A percentile compares a stretch with the other conserved stretches of the same genome.
Evolutionary conservation across 1,284 basidiomycete species (phyloP).

Genomic region (Leccinum angustisporum): DNA sequence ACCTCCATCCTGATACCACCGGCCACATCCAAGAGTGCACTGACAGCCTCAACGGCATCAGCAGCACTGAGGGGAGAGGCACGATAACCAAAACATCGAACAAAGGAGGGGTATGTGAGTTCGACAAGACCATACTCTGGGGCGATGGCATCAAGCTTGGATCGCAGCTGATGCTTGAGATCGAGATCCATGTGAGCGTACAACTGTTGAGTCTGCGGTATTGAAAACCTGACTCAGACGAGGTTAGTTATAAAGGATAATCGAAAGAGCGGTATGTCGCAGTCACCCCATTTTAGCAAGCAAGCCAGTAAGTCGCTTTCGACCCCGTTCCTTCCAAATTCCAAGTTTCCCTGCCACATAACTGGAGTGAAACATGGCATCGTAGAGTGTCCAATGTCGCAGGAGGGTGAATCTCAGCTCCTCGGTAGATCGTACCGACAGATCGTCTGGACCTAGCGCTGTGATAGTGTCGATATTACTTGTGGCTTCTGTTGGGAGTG

Average conservation of each 20-base stretch:
- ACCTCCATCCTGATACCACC: constrained; percentile 88
- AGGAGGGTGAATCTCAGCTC: constrained; percentile 94
- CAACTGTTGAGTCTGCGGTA: constrained; percentile 90
- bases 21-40: constrained; percentile 88
- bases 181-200: constrained; percentile 97
- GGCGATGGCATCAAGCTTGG: constrained; percentile 86
- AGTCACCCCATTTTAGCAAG: constrained; percentile 98
- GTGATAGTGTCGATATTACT: constrained; percentile 44
- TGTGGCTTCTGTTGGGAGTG: constrained; percentile 43
- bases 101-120: constrained; percentile 90
- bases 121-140: constrained; percentile 98
- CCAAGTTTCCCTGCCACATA: constrained; percentile 95
- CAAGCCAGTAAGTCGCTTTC: constrained; percentile 86
- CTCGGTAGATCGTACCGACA: constrained; percentile 75
- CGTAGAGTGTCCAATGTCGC: constrained; percentile 97
- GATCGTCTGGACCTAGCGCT: constrained; percentile 74
- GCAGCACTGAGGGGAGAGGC: constrained; percentile 86
- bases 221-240: constrained; percentile 69
- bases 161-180: constrained; percentile 80
- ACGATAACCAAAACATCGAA: constrained; percentile 87
- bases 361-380: constrained; percentile 96
- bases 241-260: constrained; percentile 9
- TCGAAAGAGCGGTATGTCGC: constrained; percentile 4
- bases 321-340: constrained; percentile 93
- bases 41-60: constrained; percentile 90